A percentile compares a stretch with the other conserved stretches of the same genome.
These are phyloP conservation scores for Lentinula detonsa DNA, from an alignment of 768 basidiomycete genomes.

Conservation along the genomic window DNA sequence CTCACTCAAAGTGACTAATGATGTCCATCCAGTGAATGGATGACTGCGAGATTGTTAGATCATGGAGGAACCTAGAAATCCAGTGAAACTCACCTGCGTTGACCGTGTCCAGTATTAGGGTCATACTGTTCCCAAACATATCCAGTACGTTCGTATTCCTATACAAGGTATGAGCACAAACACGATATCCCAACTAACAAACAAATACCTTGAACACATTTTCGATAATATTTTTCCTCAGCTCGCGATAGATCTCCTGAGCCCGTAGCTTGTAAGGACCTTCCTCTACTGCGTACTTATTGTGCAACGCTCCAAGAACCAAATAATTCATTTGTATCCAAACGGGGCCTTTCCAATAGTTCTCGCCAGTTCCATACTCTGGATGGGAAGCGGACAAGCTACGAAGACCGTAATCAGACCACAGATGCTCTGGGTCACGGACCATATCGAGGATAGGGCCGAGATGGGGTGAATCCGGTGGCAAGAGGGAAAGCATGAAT, in stretches of 20 bases:
- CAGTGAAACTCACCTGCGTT: conserved; percentile 18
- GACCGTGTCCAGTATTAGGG: conserved; percentile 73
- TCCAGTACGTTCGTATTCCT: conserved; percentile 91
- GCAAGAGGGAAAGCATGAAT: conserved; percentile 77
- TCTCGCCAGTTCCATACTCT: conserved; percentile 88
- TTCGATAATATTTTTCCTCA: conserved; percentile 77
- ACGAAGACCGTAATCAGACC: conserved; percentile 88
- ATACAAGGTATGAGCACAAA: neutral
- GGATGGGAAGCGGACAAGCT: conserved; percentile 84
- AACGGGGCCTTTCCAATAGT: conserved; percentile 97
- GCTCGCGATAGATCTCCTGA: conserved; percentile 68
- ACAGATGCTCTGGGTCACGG: conserved; percentile 75
- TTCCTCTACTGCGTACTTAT: conserved; percentile 70
- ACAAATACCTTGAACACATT: conserved; percentile 71
- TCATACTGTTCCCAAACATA: conserved; percentile 99
- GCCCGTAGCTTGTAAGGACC: conserved; percentile 83
- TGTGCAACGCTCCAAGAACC: conserved; percentile 71
- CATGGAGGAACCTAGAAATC: conserved; percentile 4
- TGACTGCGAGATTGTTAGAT: conserved; percentile 45
- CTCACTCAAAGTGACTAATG: conserved; percentile 83
- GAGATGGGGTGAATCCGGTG: conserved; percentile 72
- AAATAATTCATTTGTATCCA: conserved; percentile 99
- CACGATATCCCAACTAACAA: neutral
- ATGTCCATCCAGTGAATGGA: conserved; percentile 97
- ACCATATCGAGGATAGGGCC: conserved; percentile 78